Evolutionary conservation across 106 monocot species (phyloP).

Genomic region (Dendrobium catenatum): DNA sequence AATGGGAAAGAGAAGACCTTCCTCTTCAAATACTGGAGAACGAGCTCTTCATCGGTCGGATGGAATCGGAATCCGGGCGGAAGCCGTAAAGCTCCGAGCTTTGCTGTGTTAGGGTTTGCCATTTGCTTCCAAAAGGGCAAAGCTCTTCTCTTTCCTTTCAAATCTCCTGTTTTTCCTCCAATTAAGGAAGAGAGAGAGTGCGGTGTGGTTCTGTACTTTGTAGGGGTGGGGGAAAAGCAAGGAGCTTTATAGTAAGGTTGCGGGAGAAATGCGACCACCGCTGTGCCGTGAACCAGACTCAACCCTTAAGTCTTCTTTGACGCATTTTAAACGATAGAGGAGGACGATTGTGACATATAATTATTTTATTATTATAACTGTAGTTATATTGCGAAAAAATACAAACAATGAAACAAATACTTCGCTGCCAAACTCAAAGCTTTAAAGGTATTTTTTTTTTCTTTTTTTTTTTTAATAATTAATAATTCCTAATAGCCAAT

Average conservation of each 20-base stretch:
- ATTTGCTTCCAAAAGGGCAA: background rate
- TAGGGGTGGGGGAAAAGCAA: background rate
- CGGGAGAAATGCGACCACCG: conserved; percentile 12
- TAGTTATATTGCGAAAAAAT: too few species aligned
- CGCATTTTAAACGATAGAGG: conserved; percentile 1
- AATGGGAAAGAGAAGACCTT: conserved; percentile 56
- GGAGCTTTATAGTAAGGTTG: conserved; percentile 23
- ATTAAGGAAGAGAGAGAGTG: background rate
- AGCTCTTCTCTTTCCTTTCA: too few species aligned
- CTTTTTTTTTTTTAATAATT: too few species aligned
- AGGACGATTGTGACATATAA: background rate
- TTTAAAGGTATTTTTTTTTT: too few species aligned
- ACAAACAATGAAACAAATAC: too few species aligned
- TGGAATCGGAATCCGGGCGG: conserved; percentile 89
- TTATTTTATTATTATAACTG: too few species aligned
- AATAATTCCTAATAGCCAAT: too few species aligned
- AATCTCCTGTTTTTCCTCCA: too few species aligned
- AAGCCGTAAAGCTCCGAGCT: conserved; percentile 23
- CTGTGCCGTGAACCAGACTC: conserved; percentile 17
- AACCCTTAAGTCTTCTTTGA: conserved; percentile 6
- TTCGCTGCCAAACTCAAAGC: too few species aligned
- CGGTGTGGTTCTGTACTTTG: background rate
- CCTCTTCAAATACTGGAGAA: conserved; percentile 66
- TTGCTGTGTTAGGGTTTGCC: background rate
- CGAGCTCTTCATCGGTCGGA: conserved; percentile 82